Base-by-base conservation (phyloP, 176 grass and related monocot genomes). In the Bromus sterilis region DNA sequence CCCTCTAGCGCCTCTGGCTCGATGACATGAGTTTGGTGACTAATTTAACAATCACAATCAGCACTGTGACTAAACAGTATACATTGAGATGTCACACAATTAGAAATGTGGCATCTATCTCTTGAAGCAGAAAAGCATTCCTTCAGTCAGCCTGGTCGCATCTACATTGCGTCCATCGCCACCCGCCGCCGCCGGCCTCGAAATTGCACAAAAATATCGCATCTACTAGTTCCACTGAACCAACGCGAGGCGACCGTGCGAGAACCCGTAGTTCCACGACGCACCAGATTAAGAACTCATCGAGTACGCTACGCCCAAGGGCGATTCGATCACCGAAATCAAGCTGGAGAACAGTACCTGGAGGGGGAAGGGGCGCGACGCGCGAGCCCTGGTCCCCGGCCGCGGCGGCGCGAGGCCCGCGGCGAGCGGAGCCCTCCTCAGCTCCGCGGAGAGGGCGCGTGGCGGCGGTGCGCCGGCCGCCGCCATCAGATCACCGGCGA, bases 401-500 rank as follows among this genome's bases (percentile, higher is more conserved):
- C 35, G 78, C 79, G 12, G 23, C 30, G 49, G 57, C 36, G 73
- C 4, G 83, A 74, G 11, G 34, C n/a, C 18, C 4, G 10, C 36
- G 2, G 83, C 7, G 30, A 78, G n/a, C 11, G 44, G 29, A 30
- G 18, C 65, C 43, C 88, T 77, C 78, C 72, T 73, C 35, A 18
- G 30, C 56, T 71, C 78, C 21, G 34, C 64, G 56, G 56, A 24
- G 29, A 82, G 12, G 1, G 78, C 43, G 56, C 44, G 56, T 33
- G 82, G 63, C 87, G 62, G 63, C 78, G 70, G 37, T 6, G 21
- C 13, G 71, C 46, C 41, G 3, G 42, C 58, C 6, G 79, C 80
- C 77, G 89, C 79, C 94, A 93, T 97, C 72, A 68, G 83, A 92
- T 89, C 92, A 79, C 73, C 81, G 80, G 64, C 58, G 78, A 63